Evolutionary conservation across 2,329 filamentous ascomycete species (phyloP), one percentile per base, ranked within the genome.

Genomic region (Arthrobotrys iridis): DNA sequence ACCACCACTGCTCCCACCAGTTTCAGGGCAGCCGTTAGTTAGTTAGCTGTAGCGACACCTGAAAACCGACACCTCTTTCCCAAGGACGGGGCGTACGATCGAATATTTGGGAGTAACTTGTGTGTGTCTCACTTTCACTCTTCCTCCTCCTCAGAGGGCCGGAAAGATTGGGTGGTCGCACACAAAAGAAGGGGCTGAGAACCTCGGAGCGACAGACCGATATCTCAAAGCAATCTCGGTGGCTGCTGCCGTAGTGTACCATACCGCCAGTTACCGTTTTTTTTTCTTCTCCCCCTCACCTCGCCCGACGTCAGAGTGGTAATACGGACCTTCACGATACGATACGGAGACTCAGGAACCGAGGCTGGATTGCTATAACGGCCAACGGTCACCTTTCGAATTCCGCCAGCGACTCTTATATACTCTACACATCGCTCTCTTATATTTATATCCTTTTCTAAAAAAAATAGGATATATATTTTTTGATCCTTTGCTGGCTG

Each of bases 181-280:
- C 66, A n/a, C n/a, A n/a, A 71, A 71, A n/a, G 45, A 62, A 71
- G 28, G 57, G 43, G 64, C 11, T n/a, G 18, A 33, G 22, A 26
- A 41, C 33, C 24, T n/a, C n/a, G n/a, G n/a, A n/a, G n/a, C n/a
- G n/a, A n/a, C 41, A 45, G 41, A 45, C 41, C 18, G 3, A 3
- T 10, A 7, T 45, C 18, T 20, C n/a, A n/a, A n/a, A n/a, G n/a
- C n/a, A n/a, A n/a, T 18, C 10, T n/a, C 41, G 5, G 13, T 22
- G 15, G 6, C 41, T 20, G 11, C 18, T 20, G 11, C 22, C 22
- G n/a, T 3, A n/a, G n/a, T n/a, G n/a, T n/a, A n/a, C n/a, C n/a
- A n/a, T n/a, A n/a, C n/a, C n/a, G n/a, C n/a, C n/a, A n/a, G n/a
- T n/a, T n/a, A n/a, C n/a, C n/a, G n/a, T n/a, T n/a, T n/a, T n/a